Percentiles rank a stretch among this genome's conserved stretches.
Conservation (phyloP, 2,329 filamentous ascomycete genomes). For the Botrytis cinerea region DNA sequence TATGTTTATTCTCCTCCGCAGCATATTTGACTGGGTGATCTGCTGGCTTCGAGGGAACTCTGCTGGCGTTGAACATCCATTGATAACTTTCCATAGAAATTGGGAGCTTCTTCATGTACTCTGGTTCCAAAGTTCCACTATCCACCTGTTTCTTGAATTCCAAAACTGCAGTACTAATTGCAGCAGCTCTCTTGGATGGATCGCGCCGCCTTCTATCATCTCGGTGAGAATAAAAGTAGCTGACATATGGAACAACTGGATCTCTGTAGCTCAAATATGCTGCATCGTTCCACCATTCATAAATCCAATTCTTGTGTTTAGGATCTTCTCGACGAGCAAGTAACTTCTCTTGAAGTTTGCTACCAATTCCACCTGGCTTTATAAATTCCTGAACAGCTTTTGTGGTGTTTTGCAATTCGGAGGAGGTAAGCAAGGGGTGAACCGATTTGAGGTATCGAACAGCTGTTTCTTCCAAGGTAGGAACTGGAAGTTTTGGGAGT, state of each 20-base stretch:
- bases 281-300: constrained; percentile 97
- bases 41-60: constrained; percentile 77
- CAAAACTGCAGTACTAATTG: constrained; percentile 79
- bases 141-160: constrained; percentile 97
- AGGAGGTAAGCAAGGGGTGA: constrained; percentile 68
- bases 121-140: constrained; percentile 78
- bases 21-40: constrained; percentile 85
- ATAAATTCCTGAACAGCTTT: constrained; percentile 88
- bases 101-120: constrained; percentile 97
- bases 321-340: constrained; percentile 77
- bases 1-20: constrained; percentile 75
- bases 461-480: constrained; percentile 79
- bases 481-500: constrained; percentile 77
- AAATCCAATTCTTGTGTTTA: constrained; percentile 87
- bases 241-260: constrained; percentile 95
- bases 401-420: constrained; percentile 72
- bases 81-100: constrained; percentile 98
- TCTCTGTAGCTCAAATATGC: constrained; percentile 94
- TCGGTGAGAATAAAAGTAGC: constrained; percentile 98
- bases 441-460: constrained; percentile 79
- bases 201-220: constrained; percentile 87
- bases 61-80: constrained; percentile 97
- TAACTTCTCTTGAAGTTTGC: constrained; percentile 84
- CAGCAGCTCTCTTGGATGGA: constrained; percentile 89
- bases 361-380: constrained; percentile 79